These are phyloP conservation scores for Linum usitatissimum DNA, from an alignment of 345 rosid species.

Conservation along the genomic window DNA sequence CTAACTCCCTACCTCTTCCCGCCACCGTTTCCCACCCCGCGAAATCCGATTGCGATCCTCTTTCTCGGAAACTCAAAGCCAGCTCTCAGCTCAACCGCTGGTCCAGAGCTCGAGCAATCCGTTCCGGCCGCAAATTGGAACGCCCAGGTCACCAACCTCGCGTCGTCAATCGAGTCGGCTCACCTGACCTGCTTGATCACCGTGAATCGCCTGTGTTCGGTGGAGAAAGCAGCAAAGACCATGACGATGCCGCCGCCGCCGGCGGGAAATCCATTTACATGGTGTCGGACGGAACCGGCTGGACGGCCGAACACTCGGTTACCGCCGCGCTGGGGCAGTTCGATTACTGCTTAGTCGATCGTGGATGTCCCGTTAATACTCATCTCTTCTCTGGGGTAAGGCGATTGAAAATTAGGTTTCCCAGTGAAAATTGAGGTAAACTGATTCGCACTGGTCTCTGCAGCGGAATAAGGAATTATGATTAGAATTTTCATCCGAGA, in stretches of 20 bases:
- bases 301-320: conserved; percentile 89
- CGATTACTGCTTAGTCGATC: conserved; percentile 78
- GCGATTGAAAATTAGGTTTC: background rate
- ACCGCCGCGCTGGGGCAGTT: conserved; percentile 87
- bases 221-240: conserved; percentile 15
- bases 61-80: conserved; percentile 36
- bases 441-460: too few relatives aligned
- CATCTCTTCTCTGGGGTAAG: conserved; percentile 90
- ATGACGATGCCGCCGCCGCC: conserved; percentile 19
- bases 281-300: conserved; percentile 92
- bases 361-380: conserved; percentile 77
- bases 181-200: conserved; percentile 11
- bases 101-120: conserved; percentile 70
- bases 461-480: too few relatives aligned
- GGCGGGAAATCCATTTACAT: conserved; percentile 63
- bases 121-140: conserved; percentile 59
- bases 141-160: conserved; percentile 23
- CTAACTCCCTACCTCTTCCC: background rate
- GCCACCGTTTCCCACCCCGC: conserved; percentile 8
- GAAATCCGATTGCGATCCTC: conserved; percentile 22
- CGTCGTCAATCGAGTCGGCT: conserved; percentile 10
- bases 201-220: conserved; percentile 10
- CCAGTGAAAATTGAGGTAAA: background rate
- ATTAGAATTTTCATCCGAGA: too few relatives aligned
- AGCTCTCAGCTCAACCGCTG: conserved; percentile 76